These are phyloP conservation scores for Beauveria pseudobassiana DNA, from an alignment of 2,329 filamentous ascomycete genomes.

Conservation along the genomic window DNA sequence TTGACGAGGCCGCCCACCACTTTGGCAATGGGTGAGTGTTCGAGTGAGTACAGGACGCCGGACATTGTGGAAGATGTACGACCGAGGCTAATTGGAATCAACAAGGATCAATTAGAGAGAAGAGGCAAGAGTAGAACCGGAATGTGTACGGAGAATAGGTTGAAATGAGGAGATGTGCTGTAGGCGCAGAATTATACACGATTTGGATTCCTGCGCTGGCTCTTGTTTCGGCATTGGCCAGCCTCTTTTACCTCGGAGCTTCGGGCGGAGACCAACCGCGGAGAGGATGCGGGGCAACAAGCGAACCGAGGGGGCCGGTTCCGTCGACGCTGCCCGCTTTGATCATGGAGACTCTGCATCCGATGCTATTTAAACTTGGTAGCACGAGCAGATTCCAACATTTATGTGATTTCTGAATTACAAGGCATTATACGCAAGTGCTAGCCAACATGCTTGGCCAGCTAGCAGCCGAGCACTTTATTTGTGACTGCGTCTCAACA, in stretches of 20 bases:
- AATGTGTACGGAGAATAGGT: too few relatives aligned
- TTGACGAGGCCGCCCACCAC: background rate
- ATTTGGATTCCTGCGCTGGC: too few relatives aligned
- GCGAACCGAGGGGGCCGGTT: background rate
- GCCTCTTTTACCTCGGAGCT: background rate
- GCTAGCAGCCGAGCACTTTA: too few relatives aligned
- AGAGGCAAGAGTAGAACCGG: too few relatives aligned
- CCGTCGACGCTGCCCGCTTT: background rate
- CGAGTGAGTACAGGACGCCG: background rate
- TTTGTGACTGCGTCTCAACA: too few relatives aligned
- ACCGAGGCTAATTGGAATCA: background rate
- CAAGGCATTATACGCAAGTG: too few relatives aligned
- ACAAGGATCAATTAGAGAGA: background rate
- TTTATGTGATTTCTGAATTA: too few relatives aligned
- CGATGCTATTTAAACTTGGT: background rate
- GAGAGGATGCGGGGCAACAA: background rate
- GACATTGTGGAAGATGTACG: slow-evolving; percentile 1
- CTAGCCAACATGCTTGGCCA: too few relatives aligned
- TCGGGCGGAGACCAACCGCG: background rate
- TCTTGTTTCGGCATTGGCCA: background rate
- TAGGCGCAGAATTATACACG: background rate
- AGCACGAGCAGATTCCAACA: too few relatives aligned
- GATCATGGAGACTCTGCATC: background rate
- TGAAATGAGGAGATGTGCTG: background rate
- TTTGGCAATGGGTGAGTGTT: slow-evolving; percentile 2